Base-by-base conservation (phyloP, 2,329 filamentous ascomycete genomes). In the Cladophialophora carrionii region DNA sequence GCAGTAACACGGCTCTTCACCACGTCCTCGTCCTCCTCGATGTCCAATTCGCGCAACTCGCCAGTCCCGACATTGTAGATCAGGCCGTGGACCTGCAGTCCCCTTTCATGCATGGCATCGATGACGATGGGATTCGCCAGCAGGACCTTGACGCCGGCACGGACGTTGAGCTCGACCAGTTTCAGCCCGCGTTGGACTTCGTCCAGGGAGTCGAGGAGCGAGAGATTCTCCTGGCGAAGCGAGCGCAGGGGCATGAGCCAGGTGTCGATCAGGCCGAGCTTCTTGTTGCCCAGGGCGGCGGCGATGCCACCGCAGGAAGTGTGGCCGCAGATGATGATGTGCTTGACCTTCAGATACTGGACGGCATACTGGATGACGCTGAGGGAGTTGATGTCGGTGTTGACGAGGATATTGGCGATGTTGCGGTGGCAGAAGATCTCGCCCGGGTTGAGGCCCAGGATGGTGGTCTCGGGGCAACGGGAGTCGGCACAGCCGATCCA, bases 401-500 rank as follows among this genome's bases (percentile, higher is more conserved):
- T 81, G 63, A 87, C 87, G 68, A 96, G 80, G 73, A 94, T 86
- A 80, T 96, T 96, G 78, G 90, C 91, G 76, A 96, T 93, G 81
- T 96, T 96, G 75, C 92, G 90, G 82, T 96, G 91, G 59, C 92
- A 89, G 76, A 96, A 96, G 71, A 96, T 88, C 72, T 96, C 91
- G 65, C 92, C 91, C 2, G 91, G 90, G 73, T 91, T 84, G 12
- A 70, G 64, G 73, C 89, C 88, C 31, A 93, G 84, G 73, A 96
- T 84, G 56, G 88, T 92, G 4, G 90, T 94, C 78, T 95, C 92
- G 1, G 92, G 91, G 71, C 91, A 88, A 69, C 92, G 90, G 46
- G 88, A 91, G 81, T 96, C 92, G 72, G 90, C 90, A 80, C 92
- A 96, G 65, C 92, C 92, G 70, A 96, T 85, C 91, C 91, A 96